Evolutionary conservation across 176 grass and related monocot species (phyloP).

Genomic region (Hordeum marinum): DNA sequence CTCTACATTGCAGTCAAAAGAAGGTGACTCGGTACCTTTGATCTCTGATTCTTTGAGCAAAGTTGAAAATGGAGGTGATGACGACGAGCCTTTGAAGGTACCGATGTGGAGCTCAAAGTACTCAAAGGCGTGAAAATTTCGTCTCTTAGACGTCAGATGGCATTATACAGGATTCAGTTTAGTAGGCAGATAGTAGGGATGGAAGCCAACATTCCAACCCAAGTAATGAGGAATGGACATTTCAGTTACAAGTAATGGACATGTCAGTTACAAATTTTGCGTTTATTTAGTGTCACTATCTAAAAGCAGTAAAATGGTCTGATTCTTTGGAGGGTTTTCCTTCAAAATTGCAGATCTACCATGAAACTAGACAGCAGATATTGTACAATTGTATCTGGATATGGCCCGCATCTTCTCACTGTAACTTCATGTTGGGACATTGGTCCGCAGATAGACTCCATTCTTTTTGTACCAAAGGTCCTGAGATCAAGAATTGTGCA

Average conservation of each 20-base stretch:
- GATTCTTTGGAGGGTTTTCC: conserved; percentile 35
- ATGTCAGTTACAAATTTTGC: conserved; percentile 44
- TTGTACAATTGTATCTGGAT: conserved; percentile 39
- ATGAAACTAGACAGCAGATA: conserved; percentile 45
- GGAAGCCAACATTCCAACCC: conserved; percentile 42
- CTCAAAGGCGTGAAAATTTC: conserved; percentile 44
- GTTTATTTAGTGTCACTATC: conserved; percentile 15
- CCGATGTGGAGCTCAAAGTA: conserved; percentile 83
- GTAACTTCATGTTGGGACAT: conserved; percentile 30
- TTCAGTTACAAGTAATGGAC: conserved; percentile 37
- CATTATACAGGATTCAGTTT: conserved; percentile 47
- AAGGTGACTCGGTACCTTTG: conserved; percentile 53
- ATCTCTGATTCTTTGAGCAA: conserved; percentile 51
- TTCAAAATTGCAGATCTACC: conserved; percentile 26
- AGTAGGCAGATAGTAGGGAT: conserved; percentile 55
- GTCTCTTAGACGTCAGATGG: background rate
- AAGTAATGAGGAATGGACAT: conserved; percentile 34
- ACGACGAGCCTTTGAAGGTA: conserved; percentile 63
- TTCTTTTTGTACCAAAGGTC: conserved; percentile 46
- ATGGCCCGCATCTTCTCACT: conserved; percentile 40
- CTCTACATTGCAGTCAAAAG: conserved; percentile 39
- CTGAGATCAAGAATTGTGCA: conserved; percentile 10
- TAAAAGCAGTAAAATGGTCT: conserved; percentile 39
- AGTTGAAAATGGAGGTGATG: conserved; percentile 50
- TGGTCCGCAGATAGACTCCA: conserved; percentile 43